phyloP scores from a whole-genome alignment of 805 yeast genomes.

The Barnettozyma siamensis region DNA sequence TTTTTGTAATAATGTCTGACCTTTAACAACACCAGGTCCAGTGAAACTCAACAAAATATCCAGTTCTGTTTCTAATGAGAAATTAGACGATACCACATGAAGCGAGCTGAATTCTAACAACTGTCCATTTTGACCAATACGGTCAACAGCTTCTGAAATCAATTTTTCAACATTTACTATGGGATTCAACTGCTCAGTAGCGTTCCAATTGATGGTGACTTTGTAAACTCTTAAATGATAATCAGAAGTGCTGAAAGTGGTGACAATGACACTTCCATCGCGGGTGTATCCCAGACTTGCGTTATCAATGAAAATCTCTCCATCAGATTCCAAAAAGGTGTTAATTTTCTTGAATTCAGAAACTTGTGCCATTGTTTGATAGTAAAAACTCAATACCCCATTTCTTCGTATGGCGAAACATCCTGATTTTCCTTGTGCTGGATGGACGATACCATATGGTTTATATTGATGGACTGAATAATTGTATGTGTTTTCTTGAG shows the following conservation, averaged over 20 bases:
- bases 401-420: constrained; percentile 58
- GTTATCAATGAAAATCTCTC: constrained; percentile 24
- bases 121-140: constrained; percentile 24
- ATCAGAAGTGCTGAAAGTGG: constrained; percentile 34
- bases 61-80: constrained; percentile 34
- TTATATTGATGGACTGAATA: constrained; percentile 58
- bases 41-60: constrained; percentile 42
- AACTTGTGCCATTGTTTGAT: constrained; percentile 53
- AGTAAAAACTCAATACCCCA: constrained; percentile 56
- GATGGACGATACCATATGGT: constrained; percentile 62
- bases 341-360: constrained; percentile 46
- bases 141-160: constrained; percentile 22
- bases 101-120: constrained; percentile 29
- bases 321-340: constrained; percentile 26
- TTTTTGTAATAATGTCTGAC: constrained; percentile 19
- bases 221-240: constrained; percentile 36
- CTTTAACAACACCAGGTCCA: constrained; percentile 18
- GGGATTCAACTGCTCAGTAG: constrained; percentile 36
- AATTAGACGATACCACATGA: constrained; percentile 41
- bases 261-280: constrained; percentile 41
- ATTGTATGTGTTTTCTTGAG: constrained; percentile 30
- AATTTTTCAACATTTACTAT: constrained; percentile 30
- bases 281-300: constrained; percentile 49
- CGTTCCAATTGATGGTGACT: constrained; percentile 48
- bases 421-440: constrained; percentile 62